These are phyloP conservation scores for Melampsora larici-populina DNA, from an alignment of 1,284 basidiomycete genomes.

Conservation along the genomic window DNA sequence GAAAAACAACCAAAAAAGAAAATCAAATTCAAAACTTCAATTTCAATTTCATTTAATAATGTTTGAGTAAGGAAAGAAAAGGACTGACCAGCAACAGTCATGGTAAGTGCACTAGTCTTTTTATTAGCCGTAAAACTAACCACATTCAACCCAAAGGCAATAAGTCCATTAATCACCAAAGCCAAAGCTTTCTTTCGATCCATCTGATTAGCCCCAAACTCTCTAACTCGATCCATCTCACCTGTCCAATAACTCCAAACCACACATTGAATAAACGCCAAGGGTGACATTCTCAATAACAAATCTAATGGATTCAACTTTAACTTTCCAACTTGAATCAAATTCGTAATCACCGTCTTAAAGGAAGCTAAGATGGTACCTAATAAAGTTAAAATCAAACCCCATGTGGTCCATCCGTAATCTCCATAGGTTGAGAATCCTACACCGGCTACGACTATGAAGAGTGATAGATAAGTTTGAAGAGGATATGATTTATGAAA, in stretches of 20 bases:
- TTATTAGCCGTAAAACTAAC: slow-evolving; percentile 89
- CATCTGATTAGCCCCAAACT: slow-evolving; percentile 61
- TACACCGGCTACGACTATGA: slow-evolving; percentile 85
- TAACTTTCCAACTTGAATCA: slow-evolving; percentile 61
- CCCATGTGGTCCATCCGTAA: slow-evolving; percentile 62
- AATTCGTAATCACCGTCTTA: slow-evolving; percentile 83
- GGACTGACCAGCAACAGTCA: slow-evolving; percentile 74
- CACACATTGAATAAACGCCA: slow-evolving; percentile 81
- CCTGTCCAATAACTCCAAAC: slow-evolving; percentile 71
- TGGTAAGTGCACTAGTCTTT: slow-evolving; percentile 76
- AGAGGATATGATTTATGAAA: slow-evolving; percentile 58
- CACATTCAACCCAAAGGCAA: slow-evolving; percentile 86
- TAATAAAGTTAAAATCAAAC: slow-evolving; percentile 76
- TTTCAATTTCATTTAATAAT: neutral
- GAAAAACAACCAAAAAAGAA: neutral
- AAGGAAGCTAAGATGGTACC: slow-evolving; percentile 83
- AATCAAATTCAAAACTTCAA: neutral
- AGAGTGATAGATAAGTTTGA: slow-evolving; percentile 68
- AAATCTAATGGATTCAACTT: slow-evolving; percentile 78
- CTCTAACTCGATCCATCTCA: slow-evolving; percentile 65
- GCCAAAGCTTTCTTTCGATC: slow-evolving; percentile 60
- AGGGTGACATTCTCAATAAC: slow-evolving; percentile 74
- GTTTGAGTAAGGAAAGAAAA: no score
- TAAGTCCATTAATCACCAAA: slow-evolving; percentile 70
- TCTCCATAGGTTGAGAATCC: slow-evolving; percentile 65